Percentiles rank a stretch among this genome's conserved stretches.
Conservation (phyloP, 352 stramenopile genomes). For the Globisporangium heterothallicum region DNA sequence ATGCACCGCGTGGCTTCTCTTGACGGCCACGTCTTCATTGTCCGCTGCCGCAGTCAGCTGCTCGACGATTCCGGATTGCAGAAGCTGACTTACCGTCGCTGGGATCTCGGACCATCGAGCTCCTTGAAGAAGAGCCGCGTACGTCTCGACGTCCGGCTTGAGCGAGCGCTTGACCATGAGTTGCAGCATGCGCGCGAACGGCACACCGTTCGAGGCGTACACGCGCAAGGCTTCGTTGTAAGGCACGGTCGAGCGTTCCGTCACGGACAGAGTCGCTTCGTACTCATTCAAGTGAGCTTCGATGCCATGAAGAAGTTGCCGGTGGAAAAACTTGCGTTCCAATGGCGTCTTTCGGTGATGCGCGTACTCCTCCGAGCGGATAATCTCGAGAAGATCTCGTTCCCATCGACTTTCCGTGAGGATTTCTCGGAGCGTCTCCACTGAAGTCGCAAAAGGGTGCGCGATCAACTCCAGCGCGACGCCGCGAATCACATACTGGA, state of each 20-base stretch:
- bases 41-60: constrained; percentile 14
- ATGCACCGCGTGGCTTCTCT: constrained; percentile 32
- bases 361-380: constrained; percentile 45
- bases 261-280: constrained; percentile 17
- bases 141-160: constrained; percentile 47
- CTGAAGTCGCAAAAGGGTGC: constrained; percentile 17
- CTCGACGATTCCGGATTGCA: constrained; percentile 41
- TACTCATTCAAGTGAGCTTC: constrained; percentile 44
- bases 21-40: constrained; percentile 1
- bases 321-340: constrained; percentile 45
- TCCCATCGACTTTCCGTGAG: constrained; percentile 34
- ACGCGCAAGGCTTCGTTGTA: constrained; percentile 64
- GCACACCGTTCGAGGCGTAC: constrained; percentile 47
- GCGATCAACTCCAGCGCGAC: constrained; percentile 42
- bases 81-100: constrained; percentile 49
- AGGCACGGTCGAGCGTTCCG: constrained; percentile 24
- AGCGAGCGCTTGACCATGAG: constrained; percentile 54
- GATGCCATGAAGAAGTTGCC: constrained; percentile 33
- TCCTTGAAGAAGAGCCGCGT: constrained; percentile 49
- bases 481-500: constrained; percentile 44
- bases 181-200: constrained; percentile 50
- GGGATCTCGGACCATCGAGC: constrained; percentile 67
- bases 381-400: constrained; percentile 46
- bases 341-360: constrained; percentile 52
- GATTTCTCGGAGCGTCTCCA: constrained; percentile 30